A percentile compares a stretch with the other conserved stretches of the same genome.
These are phyloP conservation scores for Lentinula raphanica DNA, from an alignment of 768 basidiomycete species.

Conservation along the genomic window DNA sequence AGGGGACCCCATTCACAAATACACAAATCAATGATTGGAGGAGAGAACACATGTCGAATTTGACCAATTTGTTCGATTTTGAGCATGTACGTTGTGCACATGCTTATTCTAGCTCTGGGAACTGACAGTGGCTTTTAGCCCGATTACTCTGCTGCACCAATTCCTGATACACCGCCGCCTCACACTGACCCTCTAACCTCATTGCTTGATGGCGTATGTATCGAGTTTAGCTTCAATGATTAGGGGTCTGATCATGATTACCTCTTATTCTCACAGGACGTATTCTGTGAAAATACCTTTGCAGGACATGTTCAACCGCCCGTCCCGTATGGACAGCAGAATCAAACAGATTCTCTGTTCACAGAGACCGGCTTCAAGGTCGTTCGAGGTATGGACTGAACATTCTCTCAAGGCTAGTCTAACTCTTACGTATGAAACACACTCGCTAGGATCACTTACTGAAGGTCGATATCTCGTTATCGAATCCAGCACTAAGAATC, in stretches of 20 bases:
- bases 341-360: background rate
- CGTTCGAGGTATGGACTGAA: constrained; percentile 5
- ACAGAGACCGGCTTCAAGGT: constrained; percentile 7
- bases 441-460: background rate
- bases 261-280: background rate
- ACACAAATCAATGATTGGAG: constrained; percentile 7
- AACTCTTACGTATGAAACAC: background rate
- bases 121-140: background rate
- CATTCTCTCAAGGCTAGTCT: background rate
- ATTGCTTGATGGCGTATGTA: background rate
- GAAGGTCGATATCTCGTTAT: constrained; percentile 8
- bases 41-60: constrained; percentile 8
- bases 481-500: background rate
- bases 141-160: background rate
- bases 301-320: constrained; percentile 1
- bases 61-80: background rate
- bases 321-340: constrained; percentile 6
- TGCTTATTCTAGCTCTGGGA: background rate
- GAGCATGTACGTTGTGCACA: background rate
- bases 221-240: background rate
- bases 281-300: constrained; percentile 5
- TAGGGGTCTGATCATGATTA: background rate
- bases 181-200: constrained; percentile 6
- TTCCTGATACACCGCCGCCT: constrained; percentile 5
- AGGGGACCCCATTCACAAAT: constrained; percentile 4